Evolutionary conservation across 768 basidiomycete species (phyloP), one percentile per base, ranked within the genome.

Genomic region (Tricholoma terreum): DNA sequence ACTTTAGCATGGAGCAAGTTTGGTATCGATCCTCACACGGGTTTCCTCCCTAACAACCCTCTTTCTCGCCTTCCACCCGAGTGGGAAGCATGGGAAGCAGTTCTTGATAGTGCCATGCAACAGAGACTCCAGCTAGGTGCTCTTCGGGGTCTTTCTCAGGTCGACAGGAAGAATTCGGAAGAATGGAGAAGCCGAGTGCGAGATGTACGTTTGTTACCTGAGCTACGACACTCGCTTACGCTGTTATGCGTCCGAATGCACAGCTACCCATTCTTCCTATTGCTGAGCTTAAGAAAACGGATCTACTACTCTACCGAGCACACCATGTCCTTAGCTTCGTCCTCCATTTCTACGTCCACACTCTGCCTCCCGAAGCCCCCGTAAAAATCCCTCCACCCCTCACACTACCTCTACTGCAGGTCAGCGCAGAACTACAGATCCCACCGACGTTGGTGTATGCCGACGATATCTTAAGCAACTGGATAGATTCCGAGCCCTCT

Each of bases 371-470:
- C 0, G 62, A 72, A n/a, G 69, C 71, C 2, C 76, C 81, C 2
- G 77, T 90, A 27, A 68, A 75, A 34, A 86, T 98, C 42, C 94
- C 94, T 4, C 71, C 78, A 0, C 73, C 85, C 0, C 71, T 98
- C 52, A 79, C 90, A 7, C 69, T 92, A 5, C 94, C 95, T 1
- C 81, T 93, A 30, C 77, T 94, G 17, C 79, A 84, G 55, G 80
- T 93, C 14, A 90, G 84, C 21, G 69, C 76, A 0, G 73, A 86
- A 45, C 83, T 97, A 8, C 85, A 89, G 54, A 74, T 97, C 1
- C 94, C 95, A 0, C 93, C 95, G 0, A 77, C 96, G 38, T 78
- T 94, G 56, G 97, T 94, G 3, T 97, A 94, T 68, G 87, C 94
- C 11, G 94, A 96, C 68, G 88, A 87, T 24, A 94, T 97, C 8